These are phyloP conservation scores for Lophiotrema nucula DNA, from an alignment of 495 filamentous ascomycete genomes.

Conservation along the genomic window DNA sequence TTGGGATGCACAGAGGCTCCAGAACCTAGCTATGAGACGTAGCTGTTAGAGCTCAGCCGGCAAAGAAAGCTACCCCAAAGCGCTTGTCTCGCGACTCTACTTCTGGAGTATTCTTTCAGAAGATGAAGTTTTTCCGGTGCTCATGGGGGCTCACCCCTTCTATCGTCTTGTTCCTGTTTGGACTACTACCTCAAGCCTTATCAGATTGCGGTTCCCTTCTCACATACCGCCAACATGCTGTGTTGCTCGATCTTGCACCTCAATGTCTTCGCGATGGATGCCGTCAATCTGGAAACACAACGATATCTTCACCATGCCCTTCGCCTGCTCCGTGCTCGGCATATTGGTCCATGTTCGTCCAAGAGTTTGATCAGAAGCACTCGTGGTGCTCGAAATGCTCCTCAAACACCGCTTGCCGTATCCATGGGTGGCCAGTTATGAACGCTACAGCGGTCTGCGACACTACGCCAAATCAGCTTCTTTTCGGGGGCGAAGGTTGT, in stretches of 20 bases:
- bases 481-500: constrained; percentile 1
- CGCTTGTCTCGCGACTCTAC: too few relatives aligned
- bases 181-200: not conserved
- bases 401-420: constrained; percentile 5
- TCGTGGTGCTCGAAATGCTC: not conserved
- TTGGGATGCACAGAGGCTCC: not conserved
- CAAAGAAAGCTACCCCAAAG: too few relatives aligned
- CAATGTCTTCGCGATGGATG: constrained; percentile 6
- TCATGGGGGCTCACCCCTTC: not conserved
- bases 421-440: not conserved
- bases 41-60: too few relatives aligned
- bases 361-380: constrained; percentile 8
- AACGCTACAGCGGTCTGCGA: constrained; percentile 1
- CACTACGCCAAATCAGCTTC: not conserved
- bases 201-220: constrained; percentile 1
- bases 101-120: too few relatives aligned
- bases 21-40: too few relatives aligned
- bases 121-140: too few relatives aligned
- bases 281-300: not conserved
- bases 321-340: not conserved
- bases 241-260: not conserved
- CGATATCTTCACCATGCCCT: constrained; percentile 2
- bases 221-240: constrained; percentile 5
- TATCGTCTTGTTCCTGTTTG: not conserved
- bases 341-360: constrained; percentile 7